Evolutionary conservation across 805 yeast genomes (phyloP).

Genomic region (Ogataea trehalophila): DNA sequence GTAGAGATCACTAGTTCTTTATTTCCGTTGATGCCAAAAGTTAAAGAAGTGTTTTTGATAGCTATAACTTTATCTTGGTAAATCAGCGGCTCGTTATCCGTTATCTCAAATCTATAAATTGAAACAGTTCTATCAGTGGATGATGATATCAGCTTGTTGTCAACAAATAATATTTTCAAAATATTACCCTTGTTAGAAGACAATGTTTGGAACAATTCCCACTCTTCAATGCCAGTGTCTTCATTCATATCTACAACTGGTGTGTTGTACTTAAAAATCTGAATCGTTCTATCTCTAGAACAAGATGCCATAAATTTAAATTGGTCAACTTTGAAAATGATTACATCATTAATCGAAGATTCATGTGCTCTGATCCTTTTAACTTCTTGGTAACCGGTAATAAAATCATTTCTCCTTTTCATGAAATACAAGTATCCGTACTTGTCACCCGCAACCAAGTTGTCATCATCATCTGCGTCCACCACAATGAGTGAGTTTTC

Average conservation of each 20-base stretch:
- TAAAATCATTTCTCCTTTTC: slow-evolving; percentile 13
- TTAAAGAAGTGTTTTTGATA: slow-evolving; percentile 46
- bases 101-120: slow-evolving; percentile 38
- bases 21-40: slow-evolving; percentile 31
- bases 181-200: slow-evolving; percentile 54
- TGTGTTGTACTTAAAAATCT: slow-evolving; percentile 35
- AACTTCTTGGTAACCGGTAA: slow-evolving; percentile 19
- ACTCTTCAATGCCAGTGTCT: slow-evolving; percentile 17
- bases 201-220: slow-evolving; percentile 59
- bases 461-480: slow-evolving; percentile 27
- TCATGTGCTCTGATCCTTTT: slow-evolving; percentile 43
- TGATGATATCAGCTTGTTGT: slow-evolving; percentile 40
- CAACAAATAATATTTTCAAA: slow-evolving; percentile 31
- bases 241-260: background rate
- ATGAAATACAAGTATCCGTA: slow-evolving; percentile 38
- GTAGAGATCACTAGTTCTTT: slow-evolving; percentile 45
- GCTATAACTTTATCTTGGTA: slow-evolving; percentile 44
- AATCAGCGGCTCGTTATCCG: slow-evolving; percentile 18
- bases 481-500: slow-evolving; percentile 38
- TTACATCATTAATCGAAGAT: slow-evolving; percentile 44
- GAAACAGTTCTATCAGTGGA: slow-evolving; percentile 61
- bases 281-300: slow-evolving; percentile 62
- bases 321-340: slow-evolving; percentile 28
- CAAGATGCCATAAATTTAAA: slow-evolving; percentile 38
- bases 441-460: slow-evolving; percentile 44